Conservation (phyloP, 345 rosid genomes). For the Trapa bicornis region DNA sequence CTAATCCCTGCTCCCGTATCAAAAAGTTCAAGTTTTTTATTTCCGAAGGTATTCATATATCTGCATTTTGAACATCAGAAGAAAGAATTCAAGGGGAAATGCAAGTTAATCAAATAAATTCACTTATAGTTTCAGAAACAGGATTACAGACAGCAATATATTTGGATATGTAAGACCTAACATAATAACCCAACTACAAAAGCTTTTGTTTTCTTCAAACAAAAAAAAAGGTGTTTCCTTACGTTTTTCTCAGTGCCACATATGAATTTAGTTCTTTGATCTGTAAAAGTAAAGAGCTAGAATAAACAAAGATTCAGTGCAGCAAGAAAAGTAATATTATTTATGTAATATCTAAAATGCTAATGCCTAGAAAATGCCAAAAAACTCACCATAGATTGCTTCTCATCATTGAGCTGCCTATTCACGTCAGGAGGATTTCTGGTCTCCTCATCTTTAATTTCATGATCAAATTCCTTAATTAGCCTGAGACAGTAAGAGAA, state of each 20-base stretch:
- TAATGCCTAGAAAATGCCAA: background rate
- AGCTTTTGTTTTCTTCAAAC: constrained; percentile 1
- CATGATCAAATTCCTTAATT: constrained; percentile 86
- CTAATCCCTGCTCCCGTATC: constrained; percentile 90
- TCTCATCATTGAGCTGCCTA: constrained; percentile 87
- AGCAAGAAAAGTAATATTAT: background rate
- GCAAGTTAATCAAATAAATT: background rate
- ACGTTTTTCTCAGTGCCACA: constrained; percentile 90
- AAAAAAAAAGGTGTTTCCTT: constrained; percentile 16
- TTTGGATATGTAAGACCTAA: background rate
- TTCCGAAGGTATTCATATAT: constrained; percentile 75
- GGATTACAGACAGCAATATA: background rate
- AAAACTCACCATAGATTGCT: constrained; percentile 82
- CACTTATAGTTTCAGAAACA: background rate
- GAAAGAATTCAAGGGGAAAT: background rate
- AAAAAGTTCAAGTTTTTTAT: constrained; percentile 81
- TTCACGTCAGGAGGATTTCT: constrained; percentile 67
- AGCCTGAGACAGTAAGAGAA: constrained; percentile 34
- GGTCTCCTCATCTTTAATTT: constrained; percentile 72
- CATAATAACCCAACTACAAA: background rate
- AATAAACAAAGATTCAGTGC: background rate
- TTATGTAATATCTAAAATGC: background rate
- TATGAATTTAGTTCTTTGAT: constrained; percentile 93
- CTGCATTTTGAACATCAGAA: constrained; percentile 30
- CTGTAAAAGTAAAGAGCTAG: constrained; percentile 28